Evolutionary conservation across 768 basidiomycete genomes (phyloP).

Genomic region (Filobasidium floriforme): DNA sequence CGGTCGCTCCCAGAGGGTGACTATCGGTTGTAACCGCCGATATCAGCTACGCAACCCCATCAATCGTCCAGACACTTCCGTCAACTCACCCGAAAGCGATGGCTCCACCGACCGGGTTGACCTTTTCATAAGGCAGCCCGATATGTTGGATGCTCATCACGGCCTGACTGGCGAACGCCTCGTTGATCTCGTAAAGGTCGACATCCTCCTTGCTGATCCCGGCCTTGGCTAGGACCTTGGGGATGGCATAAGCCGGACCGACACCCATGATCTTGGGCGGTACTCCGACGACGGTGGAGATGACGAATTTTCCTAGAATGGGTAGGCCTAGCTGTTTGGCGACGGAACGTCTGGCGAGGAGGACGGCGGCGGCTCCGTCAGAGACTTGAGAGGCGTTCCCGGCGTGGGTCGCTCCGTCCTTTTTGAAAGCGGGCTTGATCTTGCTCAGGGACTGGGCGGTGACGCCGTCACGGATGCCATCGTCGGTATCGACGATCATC

Average conservation of each 20-base stretch:
- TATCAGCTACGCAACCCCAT: conserved; percentile 7
- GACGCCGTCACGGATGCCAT: conserved; percentile 79
- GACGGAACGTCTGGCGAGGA: conserved; percentile 69
- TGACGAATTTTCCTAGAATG: conserved; percentile 75
- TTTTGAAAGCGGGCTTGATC: conserved; percentile 73
- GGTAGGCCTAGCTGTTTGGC: conserved; percentile 70
- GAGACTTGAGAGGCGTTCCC: conserved; percentile 57
- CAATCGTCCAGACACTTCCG: background rate
- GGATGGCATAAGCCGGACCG: conserved; percentile 77
- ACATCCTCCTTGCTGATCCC: conserved; percentile 55
- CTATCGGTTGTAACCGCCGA: conserved; percentile 15
- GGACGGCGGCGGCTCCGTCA: conserved; percentile 80
- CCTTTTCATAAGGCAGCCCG: conserved; percentile 56
- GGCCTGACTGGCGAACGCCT: conserved; percentile 76
- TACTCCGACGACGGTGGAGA: conserved; percentile 62
- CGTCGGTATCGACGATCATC: conserved; percentile 61
- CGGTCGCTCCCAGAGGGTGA: conserved; percentile 54
- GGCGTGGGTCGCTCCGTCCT: conserved; percentile 49
- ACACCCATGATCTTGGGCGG: conserved; percentile 44
- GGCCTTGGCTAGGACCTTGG: conserved; percentile 59
- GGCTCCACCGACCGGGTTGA: conserved; percentile 61
- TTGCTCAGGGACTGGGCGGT: conserved; percentile 66
- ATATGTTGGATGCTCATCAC: conserved; percentile 84
- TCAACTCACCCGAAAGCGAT: conserved; percentile 45
- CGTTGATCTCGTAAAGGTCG: conserved; percentile 47